Percentiles rank a stretch among this genome's conserved stretches.
Evolutionary conservation across 306 rosid species (phyloP).

Genomic region (Rubus idaeus): DNA sequence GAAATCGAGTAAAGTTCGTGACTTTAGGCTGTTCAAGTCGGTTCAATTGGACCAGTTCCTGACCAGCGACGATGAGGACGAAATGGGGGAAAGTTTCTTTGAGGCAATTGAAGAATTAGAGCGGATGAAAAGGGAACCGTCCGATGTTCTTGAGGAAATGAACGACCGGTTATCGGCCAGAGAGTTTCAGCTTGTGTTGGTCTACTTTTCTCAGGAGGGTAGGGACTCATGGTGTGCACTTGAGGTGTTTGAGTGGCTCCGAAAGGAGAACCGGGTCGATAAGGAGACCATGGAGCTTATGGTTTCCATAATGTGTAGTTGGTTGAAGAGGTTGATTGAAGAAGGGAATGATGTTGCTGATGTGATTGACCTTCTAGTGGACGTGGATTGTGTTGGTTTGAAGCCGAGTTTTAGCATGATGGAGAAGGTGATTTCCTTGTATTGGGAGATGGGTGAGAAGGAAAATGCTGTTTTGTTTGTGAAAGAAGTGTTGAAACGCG

Average conservation of each 20-base stretch:
- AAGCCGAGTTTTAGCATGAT: conserved; percentile 88
- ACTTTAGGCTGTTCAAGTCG: conserved; percentile 50
- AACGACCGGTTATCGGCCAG: conserved; percentile 84
- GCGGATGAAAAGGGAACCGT: conserved; percentile 94
- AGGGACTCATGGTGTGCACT: conserved; percentile 98
- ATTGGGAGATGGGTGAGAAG: conserved; percentile 94
- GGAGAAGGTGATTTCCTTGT: conserved; percentile 90
- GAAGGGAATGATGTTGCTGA: conserved; percentile 60
- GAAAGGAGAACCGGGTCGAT: conserved; percentile 89
- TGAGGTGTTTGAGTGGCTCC: conserved; percentile 97
- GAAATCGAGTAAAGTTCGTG: conserved; percentile 41
- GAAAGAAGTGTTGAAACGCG: conserved; percentile 73
- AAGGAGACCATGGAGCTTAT: conserved; percentile 98
- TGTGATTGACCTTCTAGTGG: conserved; percentile 90
- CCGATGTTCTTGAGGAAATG: conserved; percentile 90
- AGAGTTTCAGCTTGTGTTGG: conserved; percentile 87
- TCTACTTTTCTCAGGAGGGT: conserved; percentile 92
- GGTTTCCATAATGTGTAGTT: conserved; percentile 91
- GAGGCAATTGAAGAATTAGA: conserved; percentile 96
- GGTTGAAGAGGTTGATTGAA: conserved; percentile 83
- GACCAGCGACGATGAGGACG: conserved; percentile 84
- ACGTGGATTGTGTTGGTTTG: conserved; percentile 95
- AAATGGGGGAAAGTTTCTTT: conserved; percentile 86
- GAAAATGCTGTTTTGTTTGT: conserved; percentile 62
- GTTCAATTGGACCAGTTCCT: conserved; percentile 79